Evolutionary conservation across 2,329 filamentous ascomycete species (phyloP).

Genomic region (Nemania serpens): DNA sequence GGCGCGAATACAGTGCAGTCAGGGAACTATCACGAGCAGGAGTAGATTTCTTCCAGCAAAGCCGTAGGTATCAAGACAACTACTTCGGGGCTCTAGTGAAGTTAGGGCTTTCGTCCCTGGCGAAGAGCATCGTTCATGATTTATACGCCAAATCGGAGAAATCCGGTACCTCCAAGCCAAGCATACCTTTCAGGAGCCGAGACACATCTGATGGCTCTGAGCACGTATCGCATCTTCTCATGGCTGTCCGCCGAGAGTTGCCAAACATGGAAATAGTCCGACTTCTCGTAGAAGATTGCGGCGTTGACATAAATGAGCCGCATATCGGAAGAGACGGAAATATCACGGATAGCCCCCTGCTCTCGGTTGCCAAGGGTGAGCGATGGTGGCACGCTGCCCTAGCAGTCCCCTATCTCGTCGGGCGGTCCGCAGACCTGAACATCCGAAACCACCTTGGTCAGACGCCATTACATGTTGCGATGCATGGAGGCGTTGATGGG

Average conservation of each 20-base stretch:
- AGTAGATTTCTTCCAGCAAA: constrained; percentile 9
- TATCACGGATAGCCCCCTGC: neutral
- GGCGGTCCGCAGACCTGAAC: constrained; percentile 10
- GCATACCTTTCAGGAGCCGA: neutral
- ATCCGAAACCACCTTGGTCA: neutral
- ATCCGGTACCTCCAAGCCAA: neutral
- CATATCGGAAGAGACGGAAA: neutral
- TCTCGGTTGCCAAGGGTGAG: constrained; percentile 7
- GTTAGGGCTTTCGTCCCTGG: constrained; percentile 6
- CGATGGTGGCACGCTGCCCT: constrained; percentile 18
- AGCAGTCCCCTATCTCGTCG: constrained; percentile 17
- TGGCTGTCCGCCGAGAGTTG: constrained; percentile 1
- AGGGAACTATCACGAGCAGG: constrained; percentile 11
- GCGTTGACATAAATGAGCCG: constrained; percentile 3
- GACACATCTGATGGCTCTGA: neutral
- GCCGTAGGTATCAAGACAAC: neutral
- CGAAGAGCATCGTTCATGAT: constrained; percentile 3
- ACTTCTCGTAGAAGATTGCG: constrained; percentile 10
- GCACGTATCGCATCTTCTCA: neutral
- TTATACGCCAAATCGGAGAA: neutral
- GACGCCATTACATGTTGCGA: constrained; percentile 14
- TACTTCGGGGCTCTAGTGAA: constrained; percentile 1
- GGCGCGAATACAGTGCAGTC: constrained; percentile 7
- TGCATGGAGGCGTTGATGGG: neutral
- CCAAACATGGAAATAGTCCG: constrained; percentile 15